Evolutionary conservation across 208 protist genomes (phyloP), one percentile per base, ranked within the genome.

Genomic region (Leishmania arabica): DNA sequence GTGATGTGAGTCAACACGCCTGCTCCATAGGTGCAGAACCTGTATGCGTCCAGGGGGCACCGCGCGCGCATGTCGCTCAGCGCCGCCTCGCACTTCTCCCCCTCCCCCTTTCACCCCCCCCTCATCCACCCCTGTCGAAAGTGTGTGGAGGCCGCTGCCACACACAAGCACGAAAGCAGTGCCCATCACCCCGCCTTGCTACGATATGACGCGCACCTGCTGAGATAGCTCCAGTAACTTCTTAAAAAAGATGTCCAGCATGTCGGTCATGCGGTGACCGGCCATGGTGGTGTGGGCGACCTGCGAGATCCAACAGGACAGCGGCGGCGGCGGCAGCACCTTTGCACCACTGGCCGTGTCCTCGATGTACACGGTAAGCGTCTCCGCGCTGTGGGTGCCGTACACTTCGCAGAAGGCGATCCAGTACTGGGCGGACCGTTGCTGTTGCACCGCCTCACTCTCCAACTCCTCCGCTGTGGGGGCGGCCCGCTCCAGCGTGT

Each of bases 331-430:
- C 8, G 89, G 88, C 49, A 95, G 77, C 49, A 90, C 78, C 76
- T 74, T 85, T 71, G 86, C 83, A 27, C 84, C 87, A 49, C 70
- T 62, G 27, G 75, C 87, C 54, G 84, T 88, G 58, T 92, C 89
- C 40, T 94, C 91, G 13, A 93, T 80, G 71, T 88, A 88, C 49
- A 95, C 88, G 13, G 84, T 91, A 24, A 91, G 77, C 47, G 84
- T 79, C 75, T 90, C 89, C 5, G 86, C 84, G 68, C 83, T 89
- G 76, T 88, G 68, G 0, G 88, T 95, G 81, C 93, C 93, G 82
- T 95, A 97, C 5, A 97, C 92, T 69, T 92, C 86, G 78, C 90
- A 94, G 83, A 91, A 90, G 5, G 92, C 90, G 21, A 91, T 83
- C 91, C 91, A 97, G 78, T 95, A 97, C 75, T 89, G 79, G 24